phyloP scores from a whole-genome alignment of 768 basidiomycete genomes.

The Auriscalpium orientale region DNA sequence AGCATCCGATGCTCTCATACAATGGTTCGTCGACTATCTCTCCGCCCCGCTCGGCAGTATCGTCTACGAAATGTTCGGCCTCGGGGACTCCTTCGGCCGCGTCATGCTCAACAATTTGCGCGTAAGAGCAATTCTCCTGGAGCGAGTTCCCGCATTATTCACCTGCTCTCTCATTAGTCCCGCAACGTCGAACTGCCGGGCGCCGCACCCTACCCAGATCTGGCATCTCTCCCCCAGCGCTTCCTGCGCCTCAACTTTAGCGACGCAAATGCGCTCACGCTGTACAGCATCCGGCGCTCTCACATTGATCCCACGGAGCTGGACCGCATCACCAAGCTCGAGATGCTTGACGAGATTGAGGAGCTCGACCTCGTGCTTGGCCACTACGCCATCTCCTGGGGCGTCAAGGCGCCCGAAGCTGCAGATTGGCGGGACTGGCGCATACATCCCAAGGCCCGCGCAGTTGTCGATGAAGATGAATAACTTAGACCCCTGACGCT shows the following conservation, averaged over 20 bases:
- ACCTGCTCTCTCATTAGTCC: slow-evolving; percentile 32
- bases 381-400: slow-evolving; percentile 90
- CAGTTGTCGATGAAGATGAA: background rate
- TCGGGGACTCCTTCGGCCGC: slow-evolving; percentile 82
- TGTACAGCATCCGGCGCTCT: slow-evolving; percentile 58
- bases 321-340: slow-evolving; percentile 65
- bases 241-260: slow-evolving; percentile 55
- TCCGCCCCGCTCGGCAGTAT: slow-evolving; percentile 43
- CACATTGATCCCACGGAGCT: slow-evolving; percentile 45
- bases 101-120: slow-evolving; percentile 88
- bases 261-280: slow-evolving; percentile 45
- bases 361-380: slow-evolving; percentile 84
- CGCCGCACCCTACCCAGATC: slow-evolving; percentile 49
- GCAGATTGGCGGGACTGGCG: background rate
- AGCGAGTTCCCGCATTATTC: background rate
- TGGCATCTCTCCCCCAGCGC: slow-evolving; percentile 48
- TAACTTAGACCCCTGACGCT: no score
- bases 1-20: slow-evolving; percentile 49
- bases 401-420: slow-evolving; percentile 17
- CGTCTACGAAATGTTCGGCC: slow-evolving; percentile 90
- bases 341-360: slow-evolving; percentile 90
- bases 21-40: slow-evolving; percentile 66
- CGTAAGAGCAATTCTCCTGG: slow-evolving; percentile 31
- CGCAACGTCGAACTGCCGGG: slow-evolving; percentile 74
- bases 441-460: background rate